Percentiles rank a stretch among this genome's conserved stretches.
phyloP scores from a whole-genome alignment of 1,284 basidiomycete genomes.

The Pterulicium gracile region DNA sequence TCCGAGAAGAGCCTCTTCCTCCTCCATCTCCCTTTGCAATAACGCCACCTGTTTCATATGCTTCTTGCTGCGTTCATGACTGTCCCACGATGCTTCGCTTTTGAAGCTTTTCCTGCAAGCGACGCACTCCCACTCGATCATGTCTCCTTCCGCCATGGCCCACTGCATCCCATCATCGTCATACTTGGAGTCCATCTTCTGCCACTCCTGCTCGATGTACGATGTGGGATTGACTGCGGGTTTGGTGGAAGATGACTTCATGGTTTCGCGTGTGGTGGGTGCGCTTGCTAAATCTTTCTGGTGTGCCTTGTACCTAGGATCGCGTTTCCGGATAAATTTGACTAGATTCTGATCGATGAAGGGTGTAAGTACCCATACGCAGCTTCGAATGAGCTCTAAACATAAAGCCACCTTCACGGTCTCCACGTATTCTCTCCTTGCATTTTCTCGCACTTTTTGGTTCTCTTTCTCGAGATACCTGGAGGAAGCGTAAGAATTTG shows the following conservation, averaged over 20 bases:
- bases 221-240: conserved; percentile 17
- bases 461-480: conserved; percentile 96
- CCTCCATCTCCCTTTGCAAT: conserved; percentile 63
- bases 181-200: conserved; percentile 56
- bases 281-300: conserved; percentile 21
- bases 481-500: conserved; percentile 7
- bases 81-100: conserved; percentile 91
- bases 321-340: conserved; percentile 84
- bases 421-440: conserved; percentile 89
- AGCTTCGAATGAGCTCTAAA: neutral
- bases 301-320: conserved; percentile 84
- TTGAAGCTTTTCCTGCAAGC: conserved; percentile 88
- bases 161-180: conserved; percentile 43
- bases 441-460: conserved; percentile 82
- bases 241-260: conserved; percentile 15
- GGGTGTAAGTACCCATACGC: conserved; percentile 18
- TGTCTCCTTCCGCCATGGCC: neutral
- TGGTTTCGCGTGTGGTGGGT: conserved; percentile 6
- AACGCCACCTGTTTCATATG: conserved; percentile 83
- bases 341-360: conserved; percentile 59
- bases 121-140: conserved; percentile 82
- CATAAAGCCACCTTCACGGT: conserved; percentile 39
- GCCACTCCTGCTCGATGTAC: conserved; percentile 82
- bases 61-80: conserved; percentile 94
- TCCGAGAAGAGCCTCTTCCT: conserved; percentile 64